Base-by-base conservation (phyloP, 2,329 filamentous ascomycete species). In the Ascocoryne sarcoides region DNA sequence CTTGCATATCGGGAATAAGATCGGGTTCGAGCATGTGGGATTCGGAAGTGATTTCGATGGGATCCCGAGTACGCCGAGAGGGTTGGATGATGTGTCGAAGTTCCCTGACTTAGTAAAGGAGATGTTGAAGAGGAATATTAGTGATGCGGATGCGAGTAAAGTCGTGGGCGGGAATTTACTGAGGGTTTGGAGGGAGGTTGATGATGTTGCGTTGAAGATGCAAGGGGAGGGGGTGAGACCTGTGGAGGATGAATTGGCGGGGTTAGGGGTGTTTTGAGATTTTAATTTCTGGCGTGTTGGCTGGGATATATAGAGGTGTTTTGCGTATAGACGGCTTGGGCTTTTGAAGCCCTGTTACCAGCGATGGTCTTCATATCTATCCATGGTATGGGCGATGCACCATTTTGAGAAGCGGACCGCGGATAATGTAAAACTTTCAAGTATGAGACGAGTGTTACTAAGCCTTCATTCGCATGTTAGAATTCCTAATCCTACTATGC, bases 21-120 rank as follows among this genome's bases (percentile, higher is more conserved):
- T 95, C 45, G 90, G 90, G 3, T 95, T 83, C 53, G 83, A 89
- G 30, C 75, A 95, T 58, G 87, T 95, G 12, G 90, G 89, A 0
- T 63, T 95, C 14, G 90, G 90, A 0, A 88, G 83, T 38, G 90
- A 96, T 60, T 95, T 89, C 59, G 89, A 95, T 59, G 90, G 77
- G 7, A 89, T 89, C 42, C 56, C 60, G 1, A 60, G 53, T 1
- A 79, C 79, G 4, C 87, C 89, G 0, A 59, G 66, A 39, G 90
- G 89, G 0, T 62, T 96, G 35, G 85, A 92, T 28, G 88, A 95
- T 60, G 87, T 95, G 5, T 79, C 80, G 36, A 86, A 85, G 58
- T 94, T 82, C 54, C 89, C 88, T 0, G 75, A 81, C 42, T 64
- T 95, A 32, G 74, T 95, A 7, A 78, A 76, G 3, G 84, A 87